A percentile compares a stretch with the other conserved stretches of the same genome.
Conservation (phyloP, 495 filamentous ascomycete genomes). For the Neurospora sp. region DNA sequence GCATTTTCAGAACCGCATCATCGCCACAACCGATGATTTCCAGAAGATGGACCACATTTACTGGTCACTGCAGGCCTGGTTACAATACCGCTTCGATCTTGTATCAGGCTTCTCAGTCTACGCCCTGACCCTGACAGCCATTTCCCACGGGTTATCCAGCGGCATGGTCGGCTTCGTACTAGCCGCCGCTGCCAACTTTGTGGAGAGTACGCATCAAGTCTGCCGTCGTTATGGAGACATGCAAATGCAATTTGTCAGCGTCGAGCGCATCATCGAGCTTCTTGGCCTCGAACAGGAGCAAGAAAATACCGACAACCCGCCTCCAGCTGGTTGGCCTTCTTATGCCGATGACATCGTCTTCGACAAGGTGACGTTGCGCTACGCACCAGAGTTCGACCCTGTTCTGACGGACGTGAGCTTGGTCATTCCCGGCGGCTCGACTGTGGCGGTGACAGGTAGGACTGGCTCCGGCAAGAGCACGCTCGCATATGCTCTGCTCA, state of each 20-base stretch:
- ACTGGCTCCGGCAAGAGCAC: slow-evolving; percentile 57
- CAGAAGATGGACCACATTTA: slow-evolving; percentile 93
- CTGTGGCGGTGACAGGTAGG: slow-evolving; percentile 53
- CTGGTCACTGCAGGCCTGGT: slow-evolving; percentile 76
- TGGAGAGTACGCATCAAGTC: slow-evolving; percentile 58
- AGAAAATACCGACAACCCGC: slow-evolving; percentile 48
- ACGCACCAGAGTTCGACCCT: slow-evolving; percentile 64
- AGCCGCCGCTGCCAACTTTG: slow-evolving; percentile 50
- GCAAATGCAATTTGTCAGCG: slow-evolving; percentile 84
- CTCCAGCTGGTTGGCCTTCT: slow-evolving; percentile 62
- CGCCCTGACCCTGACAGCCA: slow-evolving; percentile 55
- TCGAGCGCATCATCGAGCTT: slow-evolving; percentile 72
- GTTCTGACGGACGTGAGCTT: slow-evolving; percentile 55
- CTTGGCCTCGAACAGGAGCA: slow-evolving; percentile 66
- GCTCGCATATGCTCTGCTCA: slow-evolving; percentile 45
- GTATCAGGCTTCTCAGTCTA: slow-evolving; percentile 65
- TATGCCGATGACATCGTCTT: slow-evolving; percentile 62
- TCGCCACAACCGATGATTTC: slow-evolving; percentile 68
- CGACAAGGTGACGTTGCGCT: slow-evolving; percentile 64
- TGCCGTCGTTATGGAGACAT: slow-evolving; percentile 70
- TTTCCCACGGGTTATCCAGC: slow-evolving; percentile 57
- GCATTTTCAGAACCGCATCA: slow-evolving; percentile 66
- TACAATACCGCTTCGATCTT: slow-evolving; percentile 65
- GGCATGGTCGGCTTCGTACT: slow-evolving; percentile 72
- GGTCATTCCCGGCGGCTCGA: slow-evolving; percentile 62